A percentile compares a stretch with the other conserved stretches of the same genome.
Evolutionary conservation across 1,284 basidiomycete genomes (phyloP).

Genomic region (Heimioporus retisporus): DNA sequence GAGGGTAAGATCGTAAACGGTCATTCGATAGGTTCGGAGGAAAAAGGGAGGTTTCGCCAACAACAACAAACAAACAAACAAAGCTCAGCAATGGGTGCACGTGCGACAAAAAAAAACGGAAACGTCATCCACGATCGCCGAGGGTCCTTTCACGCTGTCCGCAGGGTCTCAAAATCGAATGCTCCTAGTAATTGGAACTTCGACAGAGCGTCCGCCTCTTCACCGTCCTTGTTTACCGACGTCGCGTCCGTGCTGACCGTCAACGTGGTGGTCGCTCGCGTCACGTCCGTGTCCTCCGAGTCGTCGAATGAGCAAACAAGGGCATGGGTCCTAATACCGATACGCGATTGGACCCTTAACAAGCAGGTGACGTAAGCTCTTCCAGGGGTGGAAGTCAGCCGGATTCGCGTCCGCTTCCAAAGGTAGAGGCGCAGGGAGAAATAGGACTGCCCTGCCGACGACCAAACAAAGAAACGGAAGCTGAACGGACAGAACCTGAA

Average conservation of each 20-base stretch:
- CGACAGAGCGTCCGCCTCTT: conserved; percentile 19
- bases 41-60: too few relatives aligned
- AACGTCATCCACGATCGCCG: conserved; percentile 2
- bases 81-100: background rate
- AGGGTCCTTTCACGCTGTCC: conserved; percentile 8
- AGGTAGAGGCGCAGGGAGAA: conserved; percentile 51
- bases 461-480: too few relatives aligned
- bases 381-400: conserved; percentile 33
- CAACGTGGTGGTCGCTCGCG: conserved; percentile 35
- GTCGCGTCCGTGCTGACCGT: conserved; percentile 25
- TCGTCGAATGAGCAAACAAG: conserved; percentile 42
- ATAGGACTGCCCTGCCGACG: conserved; percentile 44
- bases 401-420: conserved; percentile 41
- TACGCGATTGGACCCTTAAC: conserved; percentile 39
- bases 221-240: conserved; percentile 17
- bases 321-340: conserved; percentile 48
- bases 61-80: too few relatives aligned
- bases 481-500: too few relatives aligned
- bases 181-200: conserved; percentile 26
- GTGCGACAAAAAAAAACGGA: conserved; percentile 6
- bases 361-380: conserved; percentile 22
- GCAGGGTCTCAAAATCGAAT: conserved; percentile 35
- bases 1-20: background rate
- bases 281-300: conserved; percentile 43
- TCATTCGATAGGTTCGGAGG: background rate